phyloP scores from a whole-genome alignment of 176 grass and related monocot genomes.

The Bonia amplexicaulis region DNA sequence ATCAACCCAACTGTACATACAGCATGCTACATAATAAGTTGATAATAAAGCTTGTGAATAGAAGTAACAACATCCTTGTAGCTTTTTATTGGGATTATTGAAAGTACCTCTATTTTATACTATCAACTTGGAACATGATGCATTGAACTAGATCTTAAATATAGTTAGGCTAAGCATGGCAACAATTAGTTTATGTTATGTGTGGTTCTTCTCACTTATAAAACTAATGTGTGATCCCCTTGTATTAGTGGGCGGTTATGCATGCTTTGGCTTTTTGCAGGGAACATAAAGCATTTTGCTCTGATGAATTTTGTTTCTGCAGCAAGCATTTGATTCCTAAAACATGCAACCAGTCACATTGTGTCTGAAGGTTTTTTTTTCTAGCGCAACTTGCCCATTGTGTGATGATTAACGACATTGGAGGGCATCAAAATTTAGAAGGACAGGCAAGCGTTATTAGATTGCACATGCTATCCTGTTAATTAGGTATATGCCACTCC shows the following conservation, averaged over 20 bases:
- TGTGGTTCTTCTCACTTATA: background rate
- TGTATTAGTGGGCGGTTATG: slow-evolving; percentile 10
- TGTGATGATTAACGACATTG: background rate
- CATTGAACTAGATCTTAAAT: slow-evolving; percentile 24
- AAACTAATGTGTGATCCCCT: background rate
- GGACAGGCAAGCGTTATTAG: background rate
- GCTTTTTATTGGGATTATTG: background rate
- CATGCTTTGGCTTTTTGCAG: slow-evolving; percentile 22
- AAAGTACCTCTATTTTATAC: background rate
- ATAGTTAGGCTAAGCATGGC: background rate
- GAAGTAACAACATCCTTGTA: background rate
- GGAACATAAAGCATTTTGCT: slow-evolving; percentile 21
- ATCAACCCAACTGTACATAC: background rate
- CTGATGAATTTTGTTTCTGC: background rate
- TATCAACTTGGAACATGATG: slow-evolving; percentile 29
- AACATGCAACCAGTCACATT: background rate
- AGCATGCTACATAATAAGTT: background rate
- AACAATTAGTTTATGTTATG: background rate
- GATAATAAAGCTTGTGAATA: slow-evolving; percentile 13
- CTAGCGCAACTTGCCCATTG: background rate
- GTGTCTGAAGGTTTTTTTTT: background rate
- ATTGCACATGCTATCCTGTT: background rate
- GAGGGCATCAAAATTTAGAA: background rate
- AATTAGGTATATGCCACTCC: background rate
- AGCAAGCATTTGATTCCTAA: background rate